phyloP scores from a whole-genome alignment of 148 eudicot species.

The Chenopodium suecicum region DNA sequence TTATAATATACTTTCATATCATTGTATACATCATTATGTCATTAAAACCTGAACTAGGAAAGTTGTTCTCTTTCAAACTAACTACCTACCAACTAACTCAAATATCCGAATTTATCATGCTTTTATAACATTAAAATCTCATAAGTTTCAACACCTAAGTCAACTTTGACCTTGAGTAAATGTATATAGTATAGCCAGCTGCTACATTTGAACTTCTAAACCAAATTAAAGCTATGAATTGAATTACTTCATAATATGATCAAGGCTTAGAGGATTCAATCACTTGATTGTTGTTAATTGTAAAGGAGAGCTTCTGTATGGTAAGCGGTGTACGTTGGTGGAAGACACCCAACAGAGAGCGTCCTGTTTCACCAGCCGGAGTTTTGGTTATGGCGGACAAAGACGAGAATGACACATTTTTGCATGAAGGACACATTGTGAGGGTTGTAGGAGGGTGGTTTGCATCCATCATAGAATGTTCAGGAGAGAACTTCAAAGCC shows the following conservation, averaged over 20 bases:
- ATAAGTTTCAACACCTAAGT: neutral
- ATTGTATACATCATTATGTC: slow-evolving; percentile 20
- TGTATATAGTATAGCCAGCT: neutral
- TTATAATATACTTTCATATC: neutral
- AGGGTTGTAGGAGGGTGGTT: slow-evolving; percentile 50
- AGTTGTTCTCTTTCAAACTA: neutral
- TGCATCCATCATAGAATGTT: slow-evolving; percentile 7
- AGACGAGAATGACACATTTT: slow-evolving; percentile 39
- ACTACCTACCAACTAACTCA: neutral
- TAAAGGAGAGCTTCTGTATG: slow-evolving; percentile 23
- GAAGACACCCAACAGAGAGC: neutral
- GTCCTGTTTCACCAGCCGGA: neutral
- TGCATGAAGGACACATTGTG: slow-evolving; percentile 66
- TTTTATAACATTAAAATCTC: neutral
- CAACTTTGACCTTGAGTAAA: neutral
- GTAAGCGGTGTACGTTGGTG: slow-evolving; percentile 20
- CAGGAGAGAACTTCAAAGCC: slow-evolving; percentile 43
- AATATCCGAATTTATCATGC: neutral
- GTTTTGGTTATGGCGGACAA: slow-evolving; percentile 1
- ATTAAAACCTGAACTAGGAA: neutral
- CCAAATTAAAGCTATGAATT: neutral
- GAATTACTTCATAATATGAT: slow-evolving; percentile 4
- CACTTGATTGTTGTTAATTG: slow-evolving; percentile 16
- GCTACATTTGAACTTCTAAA: neutral
- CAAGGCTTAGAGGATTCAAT: slow-evolving; percentile 8